Percentiles rank a stretch among this genome's conserved stretches.
phyloP scores from a whole-genome alignment of 768 basidiomycete species.

The Suillus tomentosus region DNA sequence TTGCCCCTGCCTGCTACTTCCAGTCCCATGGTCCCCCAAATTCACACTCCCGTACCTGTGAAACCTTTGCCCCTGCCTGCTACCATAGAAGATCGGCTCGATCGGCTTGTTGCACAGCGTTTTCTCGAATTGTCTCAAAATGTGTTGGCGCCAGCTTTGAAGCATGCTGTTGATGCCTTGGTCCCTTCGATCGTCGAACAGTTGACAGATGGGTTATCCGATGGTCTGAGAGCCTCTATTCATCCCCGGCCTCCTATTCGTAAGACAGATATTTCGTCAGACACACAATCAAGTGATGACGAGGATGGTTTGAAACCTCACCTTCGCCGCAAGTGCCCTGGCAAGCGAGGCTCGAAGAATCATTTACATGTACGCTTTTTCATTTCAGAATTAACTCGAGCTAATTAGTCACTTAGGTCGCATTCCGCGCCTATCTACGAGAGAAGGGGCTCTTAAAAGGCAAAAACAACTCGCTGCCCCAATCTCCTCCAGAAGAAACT shows the following conservation, averaged over 20 bases:
- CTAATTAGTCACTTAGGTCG: neutral
- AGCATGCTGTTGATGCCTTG: neutral
- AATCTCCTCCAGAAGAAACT: neutral
- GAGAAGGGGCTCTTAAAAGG: neutral
- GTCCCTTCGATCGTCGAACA: neutral
- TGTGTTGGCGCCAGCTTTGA: neutral
- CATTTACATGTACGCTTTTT: neutral
- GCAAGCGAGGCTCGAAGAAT: too few relatives aligned
- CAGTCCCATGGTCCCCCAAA: neutral
- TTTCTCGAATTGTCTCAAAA: constrained; percentile 1
- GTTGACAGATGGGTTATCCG: neutral
- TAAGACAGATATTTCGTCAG: neutral
- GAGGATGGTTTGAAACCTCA: too few relatives aligned
- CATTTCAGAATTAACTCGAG: too few relatives aligned
- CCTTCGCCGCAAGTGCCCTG: too few relatives aligned
- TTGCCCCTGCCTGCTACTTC: constrained; percentile 2
- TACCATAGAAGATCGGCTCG: neutral
- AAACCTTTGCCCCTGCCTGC: constrained; percentile 1
- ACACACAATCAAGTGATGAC: too few relatives aligned
- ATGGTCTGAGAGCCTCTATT: constrained; percentile 1
- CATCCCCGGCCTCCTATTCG: neutral
- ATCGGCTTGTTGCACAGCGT: neutral
- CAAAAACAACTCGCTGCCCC: neutral
- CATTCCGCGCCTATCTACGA: constrained; percentile 6
- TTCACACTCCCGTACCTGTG: neutral